Evolutionary conservation across 495 filamentous ascomycete genomes (phyloP).

Genomic region (Talaromyces stipitatus): DNA sequence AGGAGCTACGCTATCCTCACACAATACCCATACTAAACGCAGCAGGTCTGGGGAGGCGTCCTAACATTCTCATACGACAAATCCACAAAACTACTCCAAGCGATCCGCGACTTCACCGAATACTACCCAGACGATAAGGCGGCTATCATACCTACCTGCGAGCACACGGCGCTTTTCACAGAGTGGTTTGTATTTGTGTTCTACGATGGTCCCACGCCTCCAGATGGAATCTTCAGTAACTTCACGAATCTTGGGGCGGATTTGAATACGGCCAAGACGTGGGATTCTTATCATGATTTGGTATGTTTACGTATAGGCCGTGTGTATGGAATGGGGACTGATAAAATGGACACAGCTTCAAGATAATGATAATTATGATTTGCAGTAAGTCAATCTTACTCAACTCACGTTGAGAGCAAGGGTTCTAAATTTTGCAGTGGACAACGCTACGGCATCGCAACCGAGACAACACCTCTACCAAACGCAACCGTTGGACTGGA

Average conservation of each 20-base stretch:
- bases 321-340: neutral
- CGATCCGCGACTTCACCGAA: conserved; percentile 44
- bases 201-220: conserved; percentile 51
- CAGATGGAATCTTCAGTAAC: conserved; percentile 45
- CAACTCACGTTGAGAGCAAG: neutral
- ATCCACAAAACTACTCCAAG: conserved; percentile 33
- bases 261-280: conserved; percentile 40
- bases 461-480: conserved; percentile 50
- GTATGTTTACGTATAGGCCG: conserved; percentile 17
- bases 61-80: conserved; percentile 37
- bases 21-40: neutral
- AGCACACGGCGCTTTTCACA: conserved; percentile 42
- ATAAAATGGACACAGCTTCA: conserved; percentile 18
- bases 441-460: conserved; percentile 47
- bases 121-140: conserved; percentile 45
- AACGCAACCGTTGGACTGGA: conserved; percentile 26
- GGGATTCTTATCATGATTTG: conserved; percentile 44
- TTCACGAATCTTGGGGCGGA: conserved; percentile 42
- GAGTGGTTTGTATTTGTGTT: conserved; percentile 56
- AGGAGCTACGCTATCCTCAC: neutral
- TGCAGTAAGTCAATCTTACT: conserved; percentile 18
- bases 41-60: conserved; percentile 45
- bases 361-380: conserved; percentile 29
- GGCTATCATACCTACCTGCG: conserved; percentile 45
- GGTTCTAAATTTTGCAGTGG: conserved; percentile 18